These are phyloP conservation scores for Tillandsia fasciculata DNA, from an alignment of 176 grass and related monocot species.

Conservation along the genomic window DNA sequence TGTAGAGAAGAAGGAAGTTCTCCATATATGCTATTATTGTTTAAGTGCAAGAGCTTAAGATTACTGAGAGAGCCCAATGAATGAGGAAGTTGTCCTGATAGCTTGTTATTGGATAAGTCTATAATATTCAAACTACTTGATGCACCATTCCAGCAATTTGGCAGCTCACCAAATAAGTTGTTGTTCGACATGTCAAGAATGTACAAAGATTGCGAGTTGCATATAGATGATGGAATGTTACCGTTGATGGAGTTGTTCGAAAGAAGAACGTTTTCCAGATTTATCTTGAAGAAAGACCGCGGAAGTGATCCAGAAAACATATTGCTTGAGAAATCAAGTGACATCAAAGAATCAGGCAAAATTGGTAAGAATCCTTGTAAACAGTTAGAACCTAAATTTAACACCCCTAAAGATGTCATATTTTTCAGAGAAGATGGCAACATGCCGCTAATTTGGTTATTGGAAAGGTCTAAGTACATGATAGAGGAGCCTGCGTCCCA, in stretches of 20 bases:
- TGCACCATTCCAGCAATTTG: background rate
- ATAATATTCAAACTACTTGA: background rate
- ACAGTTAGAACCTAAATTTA: constrained; percentile 6
- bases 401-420: background rate
- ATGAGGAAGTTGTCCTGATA: background rate
- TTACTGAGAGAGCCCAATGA: background rate
- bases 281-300: background rate
- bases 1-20: constrained; percentile 26
- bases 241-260: constrained; percentile 22
- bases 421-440: constrained; percentile 10
- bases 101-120: background rate
- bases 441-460: constrained; percentile 13
- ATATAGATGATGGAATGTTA: constrained; percentile 14
- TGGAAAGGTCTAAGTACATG: background rate
- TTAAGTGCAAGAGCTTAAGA: background rate
- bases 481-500: constrained; percentile 26
- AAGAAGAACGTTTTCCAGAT: background rate
- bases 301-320: background rate
- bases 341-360: background rate
- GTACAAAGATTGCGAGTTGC: background rate
- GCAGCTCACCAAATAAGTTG: constrained; percentile 4
- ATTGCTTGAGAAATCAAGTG: constrained; percentile 16
- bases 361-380: constrained; percentile 5
- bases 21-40: constrained; percentile 29
- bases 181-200: constrained; percentile 17